Conservation (phyloP, 1,284 basidiomycete genomes). For the Trametes sp. region DNA sequence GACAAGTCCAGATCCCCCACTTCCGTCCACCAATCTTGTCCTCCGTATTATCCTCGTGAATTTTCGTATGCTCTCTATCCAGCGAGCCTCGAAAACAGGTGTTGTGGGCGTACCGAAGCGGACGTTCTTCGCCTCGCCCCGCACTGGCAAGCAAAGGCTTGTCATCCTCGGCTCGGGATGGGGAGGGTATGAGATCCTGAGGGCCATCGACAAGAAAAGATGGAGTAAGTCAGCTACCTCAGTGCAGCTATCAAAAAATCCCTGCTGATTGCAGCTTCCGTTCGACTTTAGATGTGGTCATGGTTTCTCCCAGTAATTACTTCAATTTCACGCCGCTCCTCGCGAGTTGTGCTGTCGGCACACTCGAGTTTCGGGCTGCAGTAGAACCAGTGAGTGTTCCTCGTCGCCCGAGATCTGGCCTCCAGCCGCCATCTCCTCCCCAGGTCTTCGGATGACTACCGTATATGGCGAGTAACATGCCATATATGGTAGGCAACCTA, state of each 20-base stretch:
- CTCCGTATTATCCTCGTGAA: neutral
- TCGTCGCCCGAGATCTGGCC: constrained; percentile 22
- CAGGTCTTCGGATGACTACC: too few species aligned
- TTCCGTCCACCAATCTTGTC: constrained; percentile 8
- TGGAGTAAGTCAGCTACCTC: constrained; percentile 69
- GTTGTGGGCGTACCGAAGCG: constrained; percentile 20
- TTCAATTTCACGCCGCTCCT: constrained; percentile 88
- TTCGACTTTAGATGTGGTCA: constrained; percentile 66
- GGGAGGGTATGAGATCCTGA: constrained; percentile 81
- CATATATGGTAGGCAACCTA: too few species aligned
- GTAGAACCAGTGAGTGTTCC: constrained; percentile 75
- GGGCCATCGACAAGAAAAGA: constrained; percentile 69
- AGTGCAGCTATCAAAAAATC: too few species aligned
- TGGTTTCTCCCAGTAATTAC: constrained; percentile 79
- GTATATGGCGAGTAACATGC: too few species aligned
- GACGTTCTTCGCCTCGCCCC: constrained; percentile 36
- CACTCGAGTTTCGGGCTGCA: constrained; percentile 82
- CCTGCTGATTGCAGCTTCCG: too few species aligned
- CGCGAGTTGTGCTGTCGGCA: constrained; percentile 82
- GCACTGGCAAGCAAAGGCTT: constrained; percentile 61
- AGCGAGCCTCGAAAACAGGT: neutral
- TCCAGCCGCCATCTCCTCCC: too few species aligned
- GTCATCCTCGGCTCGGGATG: constrained; percentile 88
- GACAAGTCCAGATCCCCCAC: neutral
- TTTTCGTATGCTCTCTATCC: constrained; percentile 1